These are phyloP conservation scores for Vitis riparia DNA, from an alignment of 164 flowering plant species.

Conservation along the genomic window DNA sequence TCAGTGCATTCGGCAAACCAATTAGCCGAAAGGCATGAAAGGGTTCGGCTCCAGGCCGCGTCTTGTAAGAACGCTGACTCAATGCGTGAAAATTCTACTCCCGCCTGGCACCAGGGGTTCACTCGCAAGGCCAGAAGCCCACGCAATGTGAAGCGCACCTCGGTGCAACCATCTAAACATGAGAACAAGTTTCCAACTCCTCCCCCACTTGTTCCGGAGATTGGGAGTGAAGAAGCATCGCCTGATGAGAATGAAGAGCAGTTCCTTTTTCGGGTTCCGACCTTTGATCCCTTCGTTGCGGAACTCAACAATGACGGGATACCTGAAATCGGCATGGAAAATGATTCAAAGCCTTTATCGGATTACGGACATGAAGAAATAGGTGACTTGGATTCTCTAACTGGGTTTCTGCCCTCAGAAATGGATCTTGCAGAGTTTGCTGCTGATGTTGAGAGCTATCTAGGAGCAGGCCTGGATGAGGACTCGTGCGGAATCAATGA, in stretches of 20 bases:
- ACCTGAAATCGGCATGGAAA: neutral
- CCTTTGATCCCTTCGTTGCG: constrained; percentile 39
- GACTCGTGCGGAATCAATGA: constrained; percentile 14
- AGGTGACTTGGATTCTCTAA: constrained; percentile 21
- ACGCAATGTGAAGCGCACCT: constrained; percentile 11
- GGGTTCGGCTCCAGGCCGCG: constrained; percentile 38
- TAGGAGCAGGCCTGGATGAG: constrained; percentile 31
- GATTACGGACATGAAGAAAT: constrained; percentile 8
- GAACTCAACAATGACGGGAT: constrained; percentile 10
- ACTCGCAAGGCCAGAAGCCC: constrained; percentile 55
- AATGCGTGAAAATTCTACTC: neutral
- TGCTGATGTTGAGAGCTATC: constrained; percentile 51
- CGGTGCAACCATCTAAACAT: neutral
- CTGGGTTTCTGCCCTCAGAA: constrained; percentile 37
- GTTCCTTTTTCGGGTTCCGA: constrained; percentile 38
- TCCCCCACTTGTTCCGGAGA: constrained; percentile 48
- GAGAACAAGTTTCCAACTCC: neutral
- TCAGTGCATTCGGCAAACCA: constrained; percentile 61
- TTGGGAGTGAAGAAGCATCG: constrained; percentile 29
- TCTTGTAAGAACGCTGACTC: constrained; percentile 2
- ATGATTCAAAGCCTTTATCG: neutral
- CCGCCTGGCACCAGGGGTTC: constrained; percentile 48
- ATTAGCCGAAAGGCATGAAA: constrained; percentile 47
- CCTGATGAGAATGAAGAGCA: constrained; percentile 31
- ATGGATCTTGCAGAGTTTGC: constrained; percentile 50